Percentiles rank a stretch among this genome's conserved stretches.
Evolutionary conservation across 1,284 basidiomycete genomes (phyloP).

Genomic region (Ganoderma boninense): DNA sequence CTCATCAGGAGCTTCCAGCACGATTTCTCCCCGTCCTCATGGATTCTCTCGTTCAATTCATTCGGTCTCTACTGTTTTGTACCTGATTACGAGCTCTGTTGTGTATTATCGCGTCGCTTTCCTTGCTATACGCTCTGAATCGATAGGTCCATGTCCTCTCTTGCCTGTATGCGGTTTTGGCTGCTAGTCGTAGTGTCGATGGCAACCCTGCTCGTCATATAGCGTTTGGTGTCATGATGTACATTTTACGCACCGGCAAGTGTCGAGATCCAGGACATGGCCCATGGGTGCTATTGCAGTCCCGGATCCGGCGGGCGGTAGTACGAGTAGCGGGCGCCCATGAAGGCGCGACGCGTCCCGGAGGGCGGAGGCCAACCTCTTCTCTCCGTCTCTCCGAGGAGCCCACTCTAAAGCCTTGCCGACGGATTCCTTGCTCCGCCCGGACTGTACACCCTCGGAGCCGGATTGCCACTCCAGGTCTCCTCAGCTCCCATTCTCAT

Average conservation of each 20-base stretch:
- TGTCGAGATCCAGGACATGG: background rate
- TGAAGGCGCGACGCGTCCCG: background rate
- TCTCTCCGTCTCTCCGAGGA: conserved; percentile 2
- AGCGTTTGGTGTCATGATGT: conserved; percentile 6
- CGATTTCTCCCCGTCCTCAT: conserved; percentile 14
- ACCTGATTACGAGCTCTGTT: conserved; percentile 32
- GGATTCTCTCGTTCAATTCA: conserved; percentile 19
- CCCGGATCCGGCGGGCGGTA: background rate
- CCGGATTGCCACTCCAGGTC: conserved; percentile 10
- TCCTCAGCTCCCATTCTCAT: conserved; percentile 1
- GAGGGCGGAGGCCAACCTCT: background rate
- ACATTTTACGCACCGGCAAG: background rate
- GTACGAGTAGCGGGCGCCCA: background rate
- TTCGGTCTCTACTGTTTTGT: conserved; percentile 25
- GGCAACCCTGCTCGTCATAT: background rate
- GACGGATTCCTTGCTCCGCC: background rate
- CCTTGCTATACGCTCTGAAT: conserved; percentile 33
- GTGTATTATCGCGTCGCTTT: conserved; percentile 35
- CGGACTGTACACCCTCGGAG: conserved; percentile 2
- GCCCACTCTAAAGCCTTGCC: background rate
- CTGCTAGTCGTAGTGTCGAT: conserved; percentile 1
- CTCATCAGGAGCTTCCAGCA: conserved; percentile 14
- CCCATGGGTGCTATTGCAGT: background rate
- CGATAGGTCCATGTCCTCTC: conserved; percentile 16
- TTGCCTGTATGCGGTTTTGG: conserved; percentile 5